Evolutionary conservation across 441 rosid species (phyloP), one percentile per base, ranked within the genome.

Genomic region (Dalechampia spathulata): DNA sequence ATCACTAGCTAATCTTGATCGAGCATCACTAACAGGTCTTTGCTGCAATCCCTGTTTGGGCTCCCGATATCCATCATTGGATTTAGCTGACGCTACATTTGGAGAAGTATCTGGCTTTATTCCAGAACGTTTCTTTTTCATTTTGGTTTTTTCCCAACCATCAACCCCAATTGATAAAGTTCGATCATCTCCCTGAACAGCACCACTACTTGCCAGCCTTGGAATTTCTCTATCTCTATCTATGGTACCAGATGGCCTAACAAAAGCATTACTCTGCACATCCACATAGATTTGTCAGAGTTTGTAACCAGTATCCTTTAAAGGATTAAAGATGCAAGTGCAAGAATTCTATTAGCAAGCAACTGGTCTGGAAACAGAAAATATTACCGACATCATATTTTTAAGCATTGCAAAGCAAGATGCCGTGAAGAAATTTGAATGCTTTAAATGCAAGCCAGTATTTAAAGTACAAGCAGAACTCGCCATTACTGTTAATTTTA

Each of bases 111-210:
- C 98, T 17, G 83, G 72, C 78, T 84, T 90, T 72, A 84, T 94
- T 53, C 86, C 96, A 70, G 98, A 88, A 34, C 95, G 96, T 60
- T 86, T 91, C 80, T 90, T 94, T 86, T 91, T 95, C 87, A 86
- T 78, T 83, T 86, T 95, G 55, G 87, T 62, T 76, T 88, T 95
- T 68, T 94, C 99, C 99, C 98, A 94, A 61, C 95, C 90, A 71
- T 94, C 99, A 69, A 77, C 80, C 40, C 87, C 78, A 64, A 82
- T 75, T 45, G 92, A 55, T 67, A 82, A 71, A 69, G 85, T 73
- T 66, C 85, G 86, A 58, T 87, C 96, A 59, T 90, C 95, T 58
- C 80, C 75, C 64, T 77, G 89, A 57, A 76, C 71, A 30, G 76
- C 76, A 59, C 69, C 84, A 61, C 72, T 72, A 72, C 67, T 81